Evolutionary conservation across 2,329 filamentous ascomycete species (phyloP).

Genomic region (Fonsecaea monophora): DNA sequence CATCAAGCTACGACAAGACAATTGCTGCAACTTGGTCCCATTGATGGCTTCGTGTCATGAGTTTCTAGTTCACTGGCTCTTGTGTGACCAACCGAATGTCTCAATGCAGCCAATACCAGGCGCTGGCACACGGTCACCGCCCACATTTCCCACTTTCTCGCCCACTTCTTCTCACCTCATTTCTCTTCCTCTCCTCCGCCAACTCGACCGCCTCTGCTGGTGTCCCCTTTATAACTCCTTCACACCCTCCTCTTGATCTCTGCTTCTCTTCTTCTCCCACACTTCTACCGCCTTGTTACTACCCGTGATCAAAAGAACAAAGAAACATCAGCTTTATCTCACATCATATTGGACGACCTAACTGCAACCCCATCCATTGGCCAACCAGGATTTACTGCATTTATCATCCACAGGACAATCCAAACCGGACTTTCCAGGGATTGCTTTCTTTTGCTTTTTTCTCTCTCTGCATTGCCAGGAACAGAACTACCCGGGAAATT

Average conservation of each 20-base stretch:
- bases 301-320: background rate
- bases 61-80: background rate
- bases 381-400: background rate
- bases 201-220: background rate
- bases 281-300: background rate
- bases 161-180: slow-evolving; percentile 24
- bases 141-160: slow-evolving; percentile 25
- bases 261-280: background rate
- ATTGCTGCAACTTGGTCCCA: slow-evolving; percentile 9
- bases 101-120: slow-evolving; percentile 6
- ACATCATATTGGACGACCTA: background rate
- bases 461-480: slow-evolving; percentile 6
- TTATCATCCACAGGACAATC: slow-evolving; percentile 5
- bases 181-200: slow-evolving; percentile 16
- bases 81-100: slow-evolving; percentile 11
- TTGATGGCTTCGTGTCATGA: background rate
- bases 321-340: background rate
- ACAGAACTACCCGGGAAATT: background rate
- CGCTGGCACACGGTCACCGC: slow-evolving; percentile 5
- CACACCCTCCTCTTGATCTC: background rate
- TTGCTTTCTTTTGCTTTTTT: background rate
- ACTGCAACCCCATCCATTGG: slow-evolving; percentile 5
- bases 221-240: slow-evolving; percentile 9
- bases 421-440: slow-evolving; percentile 1
- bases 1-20: slow-evolving; percentile 11